These are phyloP conservation scores for Papiliotrema fonsecae DNA, from an alignment of 1,284 basidiomycete species.

Conservation along the genomic window DNA sequence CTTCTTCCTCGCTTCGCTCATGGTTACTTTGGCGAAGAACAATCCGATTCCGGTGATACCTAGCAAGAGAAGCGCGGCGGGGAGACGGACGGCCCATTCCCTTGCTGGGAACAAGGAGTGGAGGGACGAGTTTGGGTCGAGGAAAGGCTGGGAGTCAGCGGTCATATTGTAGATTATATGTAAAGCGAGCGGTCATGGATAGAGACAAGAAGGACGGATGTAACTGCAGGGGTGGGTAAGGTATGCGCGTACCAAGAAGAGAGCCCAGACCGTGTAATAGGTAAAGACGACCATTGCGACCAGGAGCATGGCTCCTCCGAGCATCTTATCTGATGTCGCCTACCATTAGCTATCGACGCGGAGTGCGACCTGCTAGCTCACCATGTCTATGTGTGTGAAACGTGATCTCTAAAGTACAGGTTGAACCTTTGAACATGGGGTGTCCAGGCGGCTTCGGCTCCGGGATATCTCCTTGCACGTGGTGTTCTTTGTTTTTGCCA, in stretches of 20 bases:
- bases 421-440: too few relatives aligned
- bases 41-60: constrained; percentile 70
- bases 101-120: constrained; percentile 75
- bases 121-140: constrained; percentile 65
- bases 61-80: constrained; percentile 72
- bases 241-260: constrained; percentile 60
- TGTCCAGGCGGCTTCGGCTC: too few relatives aligned
- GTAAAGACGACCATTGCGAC: constrained; percentile 69
- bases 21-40: constrained; percentile 71
- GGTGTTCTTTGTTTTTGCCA: too few relatives aligned
- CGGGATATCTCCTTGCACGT: too few relatives aligned
- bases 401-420: too few relatives aligned
- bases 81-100: constrained; percentile 84
- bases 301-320: constrained; percentile 75
- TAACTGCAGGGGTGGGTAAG: background rate
- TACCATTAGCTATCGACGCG: constrained; percentile 36
- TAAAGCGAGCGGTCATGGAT: too few relatives aligned
- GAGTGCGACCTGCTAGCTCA: background rate
- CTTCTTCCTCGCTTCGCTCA: constrained; percentile 64
- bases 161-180: too few relatives aligned
- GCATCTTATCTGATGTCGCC: constrained; percentile 72
- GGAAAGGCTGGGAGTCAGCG: constrained; percentile 64
- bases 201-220: too few relatives aligned
- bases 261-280: constrained; percentile 88
- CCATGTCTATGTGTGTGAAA: background rate